These are phyloP conservation scores for Calonectria pteridis DNA, from an alignment of 2,329 filamentous ascomycete genomes.

Conservation along the genomic window DNA sequence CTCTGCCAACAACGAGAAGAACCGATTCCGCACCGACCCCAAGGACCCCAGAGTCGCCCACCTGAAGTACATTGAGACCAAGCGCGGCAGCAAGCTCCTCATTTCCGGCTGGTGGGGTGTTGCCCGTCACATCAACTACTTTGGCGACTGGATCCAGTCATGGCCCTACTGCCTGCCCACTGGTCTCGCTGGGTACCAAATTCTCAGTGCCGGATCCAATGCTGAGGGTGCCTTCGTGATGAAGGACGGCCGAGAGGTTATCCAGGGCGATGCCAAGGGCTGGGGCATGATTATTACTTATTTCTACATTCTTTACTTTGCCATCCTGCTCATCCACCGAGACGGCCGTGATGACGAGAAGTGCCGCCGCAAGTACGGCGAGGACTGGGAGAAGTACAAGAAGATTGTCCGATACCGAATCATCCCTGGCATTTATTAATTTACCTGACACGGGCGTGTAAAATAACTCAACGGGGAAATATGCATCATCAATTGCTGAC, in stretches of 20 bases:
- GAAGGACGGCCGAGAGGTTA: conserved; percentile 72
- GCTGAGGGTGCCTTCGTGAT: conserved; percentile 68
- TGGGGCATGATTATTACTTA: conserved; percentile 93
- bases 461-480: neutral
- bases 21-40: conserved; percentile 90
- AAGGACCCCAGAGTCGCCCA: conserved; percentile 82
- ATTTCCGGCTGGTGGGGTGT: conserved; percentile 94
- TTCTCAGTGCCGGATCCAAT: conserved; percentile 68
- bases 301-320: conserved; percentile 96
- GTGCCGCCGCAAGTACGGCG: conserved; percentile 90
- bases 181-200: conserved; percentile 83
- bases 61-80: conserved; percentile 88
- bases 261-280: conserved; percentile 79
- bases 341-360: conserved; percentile 91
- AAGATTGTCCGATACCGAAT: conserved; percentile 85
- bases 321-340: conserved; percentile 85
- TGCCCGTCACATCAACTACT: conserved; percentile 94
- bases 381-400: conserved; percentile 92
- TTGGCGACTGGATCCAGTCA: conserved; percentile 94
- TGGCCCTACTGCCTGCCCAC: conserved; percentile 94
- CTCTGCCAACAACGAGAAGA: conserved; percentile 94
- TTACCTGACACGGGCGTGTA: conserved; percentile 1
- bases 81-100: conserved; percentile 83
- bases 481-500: neutral
- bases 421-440: conserved; percentile 84